Evolutionary conservation across 2,329 filamentous ascomycete species (phyloP).

Genomic region (Emmonsiellopsis sp.): DNA sequence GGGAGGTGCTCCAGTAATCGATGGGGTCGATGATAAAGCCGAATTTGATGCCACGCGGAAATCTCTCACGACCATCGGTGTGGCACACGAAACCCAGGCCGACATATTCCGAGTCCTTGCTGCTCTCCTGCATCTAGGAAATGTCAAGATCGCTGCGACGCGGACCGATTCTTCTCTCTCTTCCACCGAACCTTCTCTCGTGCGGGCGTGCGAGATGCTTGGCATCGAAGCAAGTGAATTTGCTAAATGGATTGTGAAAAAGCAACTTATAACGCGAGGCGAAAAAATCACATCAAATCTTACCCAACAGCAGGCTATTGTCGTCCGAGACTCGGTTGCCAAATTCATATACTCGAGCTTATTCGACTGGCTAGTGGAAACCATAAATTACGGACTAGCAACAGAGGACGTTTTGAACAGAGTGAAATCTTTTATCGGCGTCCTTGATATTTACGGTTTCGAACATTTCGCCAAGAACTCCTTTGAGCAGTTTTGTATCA

Average conservation of each 20-base stretch:
- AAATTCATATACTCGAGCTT: conserved; percentile 98
- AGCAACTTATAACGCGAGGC: conserved; percentile 89
- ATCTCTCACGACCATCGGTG: conserved; percentile 81
- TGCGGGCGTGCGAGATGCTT: conserved; percentile 72
- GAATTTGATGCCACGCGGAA: conserved; percentile 85
- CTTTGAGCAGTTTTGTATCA: conserved; percentile 99
- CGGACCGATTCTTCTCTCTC: conserved; percentile 79
- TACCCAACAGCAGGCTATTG: conserved; percentile 83
- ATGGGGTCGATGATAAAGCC: conserved; percentile 89
- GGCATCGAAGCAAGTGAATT: conserved; percentile 82
- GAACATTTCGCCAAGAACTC: conserved; percentile 99
- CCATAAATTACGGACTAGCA: conserved; percentile 84
- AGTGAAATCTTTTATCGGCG: conserved; percentile 87
- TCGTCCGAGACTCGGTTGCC: conserved; percentile 93
- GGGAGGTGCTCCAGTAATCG: conserved; percentile 80
- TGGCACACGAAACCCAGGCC: conserved; percentile 61
- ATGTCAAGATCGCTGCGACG: conserved; percentile 89
- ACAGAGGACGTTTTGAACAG: conserved; percentile 76
- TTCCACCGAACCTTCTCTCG: conserved; percentile 69
- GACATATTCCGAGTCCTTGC: conserved; percentile 87
- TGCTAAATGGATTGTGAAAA: conserved; percentile 98
- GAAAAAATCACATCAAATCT: conserved; percentile 97
- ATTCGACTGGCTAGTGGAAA: conserved; percentile 98
- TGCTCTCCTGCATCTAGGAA: conserved; percentile 86
- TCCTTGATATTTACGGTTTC: conserved; percentile 98